phyloP scores from a whole-genome alignment of 2,329 filamentous ascomycete genomes.

The Conoideocrella luteorostrata region DNA sequence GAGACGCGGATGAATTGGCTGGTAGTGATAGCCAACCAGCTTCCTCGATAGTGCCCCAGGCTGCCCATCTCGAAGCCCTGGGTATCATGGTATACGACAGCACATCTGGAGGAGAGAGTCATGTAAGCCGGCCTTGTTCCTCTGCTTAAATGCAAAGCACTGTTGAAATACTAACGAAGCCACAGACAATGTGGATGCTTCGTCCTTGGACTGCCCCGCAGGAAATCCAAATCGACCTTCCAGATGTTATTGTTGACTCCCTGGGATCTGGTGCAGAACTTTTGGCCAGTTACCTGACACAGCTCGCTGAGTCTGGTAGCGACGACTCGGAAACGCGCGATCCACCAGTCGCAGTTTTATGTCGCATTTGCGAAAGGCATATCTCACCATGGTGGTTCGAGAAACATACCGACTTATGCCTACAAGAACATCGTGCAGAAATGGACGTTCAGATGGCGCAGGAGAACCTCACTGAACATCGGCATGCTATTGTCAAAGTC shows the following conservation, averaged over 20 bases:
- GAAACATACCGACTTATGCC: slow-evolving; percentile 92
- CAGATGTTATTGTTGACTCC: slow-evolving; percentile 81
- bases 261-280: slow-evolving; percentile 92
- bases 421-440: slow-evolving; percentile 92
- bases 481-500: slow-evolving; percentile 90
- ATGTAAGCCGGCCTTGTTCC: slow-evolving; percentile 59
- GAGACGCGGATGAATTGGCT: slow-evolving; percentile 33
- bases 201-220: slow-evolving; percentile 81
- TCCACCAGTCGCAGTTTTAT: slow-evolving; percentile 82
- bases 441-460: slow-evolving; percentile 97
- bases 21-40: slow-evolving; percentile 30
- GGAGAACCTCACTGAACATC: slow-evolving; percentile 84
- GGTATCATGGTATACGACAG: slow-evolving; percentile 98
- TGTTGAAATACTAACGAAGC: slow-evolving; percentile 7
- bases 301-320: slow-evolving; percentile 74
- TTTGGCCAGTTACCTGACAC: slow-evolving; percentile 86
- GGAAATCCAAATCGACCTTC: slow-evolving; percentile 94
- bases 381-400: slow-evolving; percentile 99
- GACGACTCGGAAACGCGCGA: slow-evolving; percentile 71
- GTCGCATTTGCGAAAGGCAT: slow-evolving; percentile 93
- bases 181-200: slow-evolving; percentile 98
- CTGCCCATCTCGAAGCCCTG: slow-evolving; percentile 84
- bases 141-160: not conserved
- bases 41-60: slow-evolving; percentile 29
- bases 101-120: slow-evolving; percentile 76